Evolutionary conservation across 1,139 yeast genomes (phyloP).

Genomic region (Lodderomyces theae): DNA sequence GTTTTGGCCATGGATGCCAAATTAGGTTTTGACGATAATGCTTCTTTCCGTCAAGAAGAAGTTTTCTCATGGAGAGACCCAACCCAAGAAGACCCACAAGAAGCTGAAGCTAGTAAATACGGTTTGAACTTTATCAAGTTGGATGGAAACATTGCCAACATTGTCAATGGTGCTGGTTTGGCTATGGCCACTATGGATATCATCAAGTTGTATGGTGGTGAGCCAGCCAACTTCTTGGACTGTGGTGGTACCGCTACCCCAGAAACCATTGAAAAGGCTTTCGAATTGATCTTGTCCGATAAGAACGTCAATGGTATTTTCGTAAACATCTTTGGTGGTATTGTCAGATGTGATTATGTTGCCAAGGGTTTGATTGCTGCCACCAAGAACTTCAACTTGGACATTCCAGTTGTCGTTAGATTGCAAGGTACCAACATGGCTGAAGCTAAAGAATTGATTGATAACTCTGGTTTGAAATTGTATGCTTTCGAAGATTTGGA

Average conservation of each 20-base stretch:
- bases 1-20: constrained; percentile 99
- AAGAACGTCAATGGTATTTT: constrained; percentile 90
- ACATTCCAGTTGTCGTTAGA: constrained; percentile 95
- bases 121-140: constrained; percentile 95
- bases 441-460: constrained; percentile 82
- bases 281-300: constrained; percentile 88
- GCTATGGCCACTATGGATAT: constrained; percentile 99
- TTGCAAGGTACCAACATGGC: constrained; percentile 96
- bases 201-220: constrained; percentile 96
- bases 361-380: constrained; percentile 96
- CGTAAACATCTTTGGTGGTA: constrained; percentile 98
- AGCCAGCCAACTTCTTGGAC: constrained; percentile 98
- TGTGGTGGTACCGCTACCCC: constrained; percentile 99
- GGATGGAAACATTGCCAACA: constrained; percentile 97
- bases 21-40: constrained; percentile 96
- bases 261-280: constrained; percentile 95
- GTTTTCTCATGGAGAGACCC: constrained; percentile 96
- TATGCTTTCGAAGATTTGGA: constrained; percentile 90
- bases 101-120: constrained; percentile 84
- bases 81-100: constrained; percentile 97
- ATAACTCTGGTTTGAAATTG: constrained; percentile 89
- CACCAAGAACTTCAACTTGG: constrained; percentile 92
- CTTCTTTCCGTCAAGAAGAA: constrained; percentile 91
- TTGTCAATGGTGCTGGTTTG: constrained; percentile 99
- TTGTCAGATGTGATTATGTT: constrained; percentile 97